Base-by-base conservation (phyloP, 495 filamentous ascomycete species). In the Talaromyces proteolyticus region DNA sequence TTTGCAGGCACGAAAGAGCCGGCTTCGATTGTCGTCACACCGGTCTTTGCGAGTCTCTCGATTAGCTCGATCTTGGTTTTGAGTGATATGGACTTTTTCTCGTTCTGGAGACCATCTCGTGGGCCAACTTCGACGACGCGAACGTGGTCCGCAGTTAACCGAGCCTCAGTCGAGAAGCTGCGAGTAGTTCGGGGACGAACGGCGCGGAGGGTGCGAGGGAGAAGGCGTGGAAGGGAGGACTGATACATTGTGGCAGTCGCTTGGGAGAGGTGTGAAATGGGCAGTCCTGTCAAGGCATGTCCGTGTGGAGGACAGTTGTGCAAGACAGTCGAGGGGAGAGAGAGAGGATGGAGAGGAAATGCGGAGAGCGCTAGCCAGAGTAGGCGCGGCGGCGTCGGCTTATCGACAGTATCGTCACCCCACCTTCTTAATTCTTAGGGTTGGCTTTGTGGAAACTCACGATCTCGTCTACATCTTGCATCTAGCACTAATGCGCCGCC, bases 1-100 rank as follows among this genome's bases (percentile, higher is more conserved):
- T 95, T 96, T 6, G 91, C 91, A 44, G 87, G 79, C 6, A 97
- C 92, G 64, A 98, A 98, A 3, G 89, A 91, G 2, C 93, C 93
- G 19, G 93, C 93, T 66, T 98, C 93, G 54, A 98, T 96, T 40
- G 85, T 87, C 3, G 76, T 78, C 18, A 98, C 71, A 0, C 93
- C 93, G 0, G 92, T 93, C 57, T 79, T 80, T n/a, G 91, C 87
- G 38, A 98, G 71, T 49, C 80, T 75, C 54, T 84, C 73, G 44
- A 96, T 86, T 49, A 97, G 67, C 53, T 95, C 81, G 29, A 97
- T 77, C 67, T 97, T 98, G 3, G 87, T 95, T 36, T 79, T 78
- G 49, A 91, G 69, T 17, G 88, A 70, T 52, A 98, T 88, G 2
- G 78, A 74, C 55, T 77, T 85, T 71, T 93, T 93, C 72, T 97